Evolutionary conservation across 2,329 filamentous ascomycete genomes (phyloP).

Genomic region (Cadophora gregata): DNA sequence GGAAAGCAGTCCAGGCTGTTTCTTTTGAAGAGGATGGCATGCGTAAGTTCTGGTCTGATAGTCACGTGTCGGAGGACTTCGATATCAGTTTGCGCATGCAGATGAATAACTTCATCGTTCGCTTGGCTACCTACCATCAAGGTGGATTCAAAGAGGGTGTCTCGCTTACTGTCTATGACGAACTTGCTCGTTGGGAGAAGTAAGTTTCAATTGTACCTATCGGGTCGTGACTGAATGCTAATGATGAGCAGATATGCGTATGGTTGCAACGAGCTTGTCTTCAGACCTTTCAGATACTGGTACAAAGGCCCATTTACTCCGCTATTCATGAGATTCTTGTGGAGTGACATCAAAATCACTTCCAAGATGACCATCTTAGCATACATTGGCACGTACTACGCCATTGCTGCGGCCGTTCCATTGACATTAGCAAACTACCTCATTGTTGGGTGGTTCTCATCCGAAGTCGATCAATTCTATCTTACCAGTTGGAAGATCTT

Average conservation of each 20-base stretch:
- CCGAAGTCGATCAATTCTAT: not conserved
- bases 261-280: conserved; percentile 69
- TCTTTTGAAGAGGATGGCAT: not conserved
- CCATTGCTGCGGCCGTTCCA: not conserved
- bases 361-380: not conserved
- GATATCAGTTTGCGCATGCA: not conserved
- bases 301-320: conserved; percentile 67
- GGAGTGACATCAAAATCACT: conserved; percentile 63
- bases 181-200: conserved; percentile 64
- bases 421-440: not conserved
- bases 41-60: not conserved
- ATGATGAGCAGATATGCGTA: not conserved
- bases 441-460: not conserved
- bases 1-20: not conserved
- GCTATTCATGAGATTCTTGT: not conserved
- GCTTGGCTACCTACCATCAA: conserved; percentile 21
- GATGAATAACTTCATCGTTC: conserved; percentile 52
- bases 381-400: not conserved
- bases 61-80: not conserved
- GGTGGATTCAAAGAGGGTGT: conserved; percentile 25
- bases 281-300: conserved; percentile 71
- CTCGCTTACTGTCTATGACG: conserved; percentile 23
- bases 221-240: not conserved
- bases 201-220: not conserved
- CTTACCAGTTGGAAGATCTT: not conserved